Base-by-base conservation (phyloP, 75 land plant genomes). In the Picea glauca region DNA sequence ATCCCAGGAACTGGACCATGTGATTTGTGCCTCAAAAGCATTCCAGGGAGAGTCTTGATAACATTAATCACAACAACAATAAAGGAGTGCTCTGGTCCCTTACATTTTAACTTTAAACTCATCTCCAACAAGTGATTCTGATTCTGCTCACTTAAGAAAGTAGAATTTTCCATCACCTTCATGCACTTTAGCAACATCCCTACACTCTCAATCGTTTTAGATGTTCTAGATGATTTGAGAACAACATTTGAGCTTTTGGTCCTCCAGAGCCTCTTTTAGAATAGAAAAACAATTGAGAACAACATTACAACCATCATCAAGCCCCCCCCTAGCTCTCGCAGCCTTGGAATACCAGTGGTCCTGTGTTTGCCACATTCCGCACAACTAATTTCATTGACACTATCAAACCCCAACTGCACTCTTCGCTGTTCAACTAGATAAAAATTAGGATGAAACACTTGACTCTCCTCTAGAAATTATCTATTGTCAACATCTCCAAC, bases 81-180 rank as follows among this genome's bases (percentile, higher is more conserved):
- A 80, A 93, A 93, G n/a, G 94, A 85, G 5, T 77, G 40, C 56
- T 78, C 74, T 58, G 79, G 58, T 54, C 58, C 38, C 2, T 35
- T 2, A 21, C 38, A 35, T 35, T 35, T 35, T 1, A 35, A 35
- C 38, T 81, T 85, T 35, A 84, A 35, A 30, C 72, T 89, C 88
- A 90, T 86, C 60, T 81, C 85, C 80, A 95, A 87, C 80, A 96
- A 80, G 84, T 91, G 90, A 32, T 81, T 85, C 98, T 97, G 99
- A 89, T 97, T 97, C 35, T 90, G 92, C 72, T 91, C 94, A 82
- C 98, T 97, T 38, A 95, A 80, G 80, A 97, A 97, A 7, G 98
- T 93, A 11, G 97, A 94, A 87, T 97, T 97, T 82, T 94, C 99
- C 98, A 97, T 97, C 33, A 97, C 91, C 80, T 90, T 96, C 75